phyloP scores from a whole-genome alignment of 2,329 filamentous ascomycete genomes.

The Diaporthe vexans region DNA sequence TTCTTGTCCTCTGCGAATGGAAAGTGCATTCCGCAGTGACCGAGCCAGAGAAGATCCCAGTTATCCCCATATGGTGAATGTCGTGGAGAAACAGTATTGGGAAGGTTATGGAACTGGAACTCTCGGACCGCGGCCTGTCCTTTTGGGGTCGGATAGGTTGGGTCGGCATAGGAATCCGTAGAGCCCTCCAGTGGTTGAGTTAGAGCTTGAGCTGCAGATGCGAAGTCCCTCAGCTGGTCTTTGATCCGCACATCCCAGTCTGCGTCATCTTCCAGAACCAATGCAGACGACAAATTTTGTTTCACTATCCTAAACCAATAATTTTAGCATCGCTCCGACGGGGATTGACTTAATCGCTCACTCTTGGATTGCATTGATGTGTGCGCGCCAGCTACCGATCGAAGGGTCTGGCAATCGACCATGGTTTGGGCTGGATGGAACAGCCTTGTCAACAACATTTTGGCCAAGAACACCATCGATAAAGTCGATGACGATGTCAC shows the following conservation, averaged over 20 bases:
- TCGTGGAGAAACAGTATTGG: slow-evolving; percentile 40
- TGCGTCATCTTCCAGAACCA: slow-evolving; percentile 62
- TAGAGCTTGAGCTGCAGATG: slow-evolving; percentile 43
- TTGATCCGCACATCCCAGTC: slow-evolving; percentile 62
- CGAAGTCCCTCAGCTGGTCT: slow-evolving; percentile 54
- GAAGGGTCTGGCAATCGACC: slow-evolving; percentile 49
- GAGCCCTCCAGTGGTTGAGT: slow-evolving; percentile 43
- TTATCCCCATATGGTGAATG: slow-evolving; percentile 61
- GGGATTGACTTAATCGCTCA: slow-evolving; percentile 42
- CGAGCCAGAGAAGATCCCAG: slow-evolving; percentile 68
- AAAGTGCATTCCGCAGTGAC: slow-evolving; percentile 59
- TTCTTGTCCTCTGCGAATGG: slow-evolving; percentile 43
- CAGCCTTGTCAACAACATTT: slow-evolving; percentile 53
- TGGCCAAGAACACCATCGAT: slow-evolving; percentile 59
- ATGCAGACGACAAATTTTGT: slow-evolving; percentile 53
- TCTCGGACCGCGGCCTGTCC: slow-evolving; percentile 30
- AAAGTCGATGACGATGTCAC: slow-evolving; percentile 60
- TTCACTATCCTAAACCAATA: slow-evolving; percentile 51
- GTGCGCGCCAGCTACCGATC: slow-evolving; percentile 55
- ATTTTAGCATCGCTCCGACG: background rate
- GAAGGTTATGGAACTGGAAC: slow-evolving; percentile 41
- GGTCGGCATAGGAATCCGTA: slow-evolving; percentile 44
- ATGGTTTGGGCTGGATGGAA: slow-evolving; percentile 52
- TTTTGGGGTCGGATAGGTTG: slow-evolving; percentile 46
- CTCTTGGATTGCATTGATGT: slow-evolving; percentile 54